phyloP scores from a whole-genome alignment of 2,329 filamentous ascomycete species.

The Lachnellula suecica region DNA sequence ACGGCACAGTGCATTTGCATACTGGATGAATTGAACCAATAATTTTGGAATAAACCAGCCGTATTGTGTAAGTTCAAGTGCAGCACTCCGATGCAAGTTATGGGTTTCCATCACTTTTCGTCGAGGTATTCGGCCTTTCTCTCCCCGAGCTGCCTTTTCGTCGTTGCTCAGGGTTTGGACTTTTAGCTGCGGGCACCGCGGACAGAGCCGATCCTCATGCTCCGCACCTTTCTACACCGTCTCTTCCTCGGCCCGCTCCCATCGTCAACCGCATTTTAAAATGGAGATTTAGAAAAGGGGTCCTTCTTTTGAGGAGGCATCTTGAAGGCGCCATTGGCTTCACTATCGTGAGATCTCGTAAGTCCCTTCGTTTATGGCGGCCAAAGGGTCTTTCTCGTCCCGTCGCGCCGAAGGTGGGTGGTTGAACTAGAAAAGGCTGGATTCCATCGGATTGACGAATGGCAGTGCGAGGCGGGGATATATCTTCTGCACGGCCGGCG shows the following conservation, averaged over 20 bases:
- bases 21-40: conserved; percentile 15
- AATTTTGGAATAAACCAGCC: neutral
- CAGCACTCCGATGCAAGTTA: conserved; percentile 1
- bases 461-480: conserved; percentile 8
- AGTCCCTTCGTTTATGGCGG: neutral
- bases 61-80: neutral
- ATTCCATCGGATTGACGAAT: conserved; percentile 23
- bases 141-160: neutral
- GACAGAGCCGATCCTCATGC: conserved; percentile 15
- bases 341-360: conserved; percentile 3
- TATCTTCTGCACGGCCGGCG: conserved; percentile 15
- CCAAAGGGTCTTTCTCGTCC: conserved; percentile 13
- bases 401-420: conserved; percentile 11
- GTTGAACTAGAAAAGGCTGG: conserved; percentile 3
- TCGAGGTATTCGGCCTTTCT: too few species aligned
- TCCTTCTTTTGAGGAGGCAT: conserved; percentile 5
- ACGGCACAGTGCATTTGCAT: conserved; percentile 17
- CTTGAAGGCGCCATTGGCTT: conserved; percentile 15
- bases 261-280: conserved; percentile 9
- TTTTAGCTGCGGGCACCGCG: conserved; percentile 3
- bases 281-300: conserved; percentile 7
- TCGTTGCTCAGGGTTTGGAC: neutral
- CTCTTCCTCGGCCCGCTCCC: conserved; percentile 17
- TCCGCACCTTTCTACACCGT: conserved; percentile 3
- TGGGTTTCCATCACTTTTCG: conserved; percentile 1